Evolutionary conservation across 352 stramenopile genomes (phyloP).

Genomic region (Globisporangium cylindrosporum): DNA sequence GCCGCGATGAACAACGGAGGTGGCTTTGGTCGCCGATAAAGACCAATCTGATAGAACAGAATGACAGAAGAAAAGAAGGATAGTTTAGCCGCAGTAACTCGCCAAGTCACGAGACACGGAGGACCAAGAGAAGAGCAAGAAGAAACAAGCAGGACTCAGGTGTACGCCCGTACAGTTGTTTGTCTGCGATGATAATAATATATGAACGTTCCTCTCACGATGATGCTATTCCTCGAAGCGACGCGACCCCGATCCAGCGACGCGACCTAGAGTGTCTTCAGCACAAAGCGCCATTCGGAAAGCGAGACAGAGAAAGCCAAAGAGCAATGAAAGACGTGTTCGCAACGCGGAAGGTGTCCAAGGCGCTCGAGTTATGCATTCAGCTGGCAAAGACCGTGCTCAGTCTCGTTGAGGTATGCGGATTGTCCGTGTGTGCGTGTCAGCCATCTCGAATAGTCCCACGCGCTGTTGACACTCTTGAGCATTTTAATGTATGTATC

Average conservation of each 20-base stretch:
- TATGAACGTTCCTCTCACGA: background rate
- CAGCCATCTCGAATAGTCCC: background rate
- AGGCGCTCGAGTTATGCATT: conserved; percentile 46
- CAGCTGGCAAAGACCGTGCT: conserved; percentile 35
- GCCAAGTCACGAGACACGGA: no score
- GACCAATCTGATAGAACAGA: background rate
- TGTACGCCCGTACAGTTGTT: background rate
- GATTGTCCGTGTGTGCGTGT: background rate
- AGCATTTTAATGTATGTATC: background rate
- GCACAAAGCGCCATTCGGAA: background rate
- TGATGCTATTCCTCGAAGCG: background rate
- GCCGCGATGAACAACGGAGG: background rate
- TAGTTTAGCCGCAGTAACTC: no score
- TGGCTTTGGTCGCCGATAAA: conserved; percentile 11
- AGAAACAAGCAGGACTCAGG: background rate
- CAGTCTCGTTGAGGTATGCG: conserved; percentile 23
- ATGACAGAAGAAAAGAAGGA: background rate
- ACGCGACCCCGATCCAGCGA: background rate
- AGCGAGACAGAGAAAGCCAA: background rate
- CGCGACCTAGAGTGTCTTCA: background rate
- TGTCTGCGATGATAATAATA: background rate
- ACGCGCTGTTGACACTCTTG: background rate
- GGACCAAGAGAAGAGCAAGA: background rate
- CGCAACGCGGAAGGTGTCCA: conserved; percentile 44
- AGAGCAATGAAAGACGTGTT: conserved; percentile 53